A percentile compares a stretch with the other conserved stretches of the same genome.
phyloP scores from a whole-genome alignment of 1,139 yeast genomes.

The Pichia sp. region DNA sequence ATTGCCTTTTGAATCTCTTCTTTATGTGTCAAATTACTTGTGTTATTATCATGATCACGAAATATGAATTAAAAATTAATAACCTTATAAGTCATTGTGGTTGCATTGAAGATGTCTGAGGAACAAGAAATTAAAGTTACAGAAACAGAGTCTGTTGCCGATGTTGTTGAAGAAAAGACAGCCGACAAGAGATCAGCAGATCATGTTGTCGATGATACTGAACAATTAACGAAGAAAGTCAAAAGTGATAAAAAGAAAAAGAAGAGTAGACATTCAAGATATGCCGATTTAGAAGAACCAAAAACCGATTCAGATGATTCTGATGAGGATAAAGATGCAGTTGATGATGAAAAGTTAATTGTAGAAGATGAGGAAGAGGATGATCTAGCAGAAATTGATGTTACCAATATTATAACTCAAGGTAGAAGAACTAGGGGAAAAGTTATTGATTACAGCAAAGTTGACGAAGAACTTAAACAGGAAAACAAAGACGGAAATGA shows the following conservation, averaged over 20 bases:
- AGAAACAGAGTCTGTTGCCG: neutral
- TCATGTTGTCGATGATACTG: slow-evolving; percentile 16
- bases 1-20: no score
- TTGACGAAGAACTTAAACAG: slow-evolving; percentile 64
- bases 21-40: no score
- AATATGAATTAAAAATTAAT: no score
- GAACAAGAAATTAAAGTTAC: neutral
- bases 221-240: slow-evolving; percentile 12
- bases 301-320: slow-evolving; percentile 31
- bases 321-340: slow-evolving; percentile 43
- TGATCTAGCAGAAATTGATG: slow-evolving; percentile 76
- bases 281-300: slow-evolving; percentile 38
- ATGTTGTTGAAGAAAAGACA: neutral
- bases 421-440: slow-evolving; percentile 92
- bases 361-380: slow-evolving; percentile 70
- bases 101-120: slow-evolving; percentile 1
- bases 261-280: slow-evolving; percentile 41
- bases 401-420: slow-evolving; percentile 70
- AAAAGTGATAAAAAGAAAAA: slow-evolving; percentile 30
- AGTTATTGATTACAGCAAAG: slow-evolving; percentile 78
- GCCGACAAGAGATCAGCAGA: slow-evolving; percentile 17
- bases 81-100: neutral
- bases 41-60: no score
- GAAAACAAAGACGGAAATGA: slow-evolving; percentile 38
- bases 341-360: slow-evolving; percentile 49